Evolutionary conservation across 1,284 basidiomycete species (phyloP), one percentile per base, ranked within the genome.

Genomic region (Puccinia polysora): DNA sequence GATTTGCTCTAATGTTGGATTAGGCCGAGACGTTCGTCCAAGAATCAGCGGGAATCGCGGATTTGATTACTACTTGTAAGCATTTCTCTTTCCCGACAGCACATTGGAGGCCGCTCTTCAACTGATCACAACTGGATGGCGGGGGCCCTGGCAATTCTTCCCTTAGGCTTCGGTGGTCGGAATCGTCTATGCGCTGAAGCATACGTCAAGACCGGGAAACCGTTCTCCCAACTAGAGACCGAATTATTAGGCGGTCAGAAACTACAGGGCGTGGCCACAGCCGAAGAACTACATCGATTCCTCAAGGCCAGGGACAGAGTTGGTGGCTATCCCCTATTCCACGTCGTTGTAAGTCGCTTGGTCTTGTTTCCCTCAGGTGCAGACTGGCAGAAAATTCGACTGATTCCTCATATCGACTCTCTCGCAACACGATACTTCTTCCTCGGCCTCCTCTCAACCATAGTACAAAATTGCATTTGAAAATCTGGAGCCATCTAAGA

Each of bases 221-320:
- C 81, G 1, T 85, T 85, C 69, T 81, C 83, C 47, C 79, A 81
- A 65, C 79, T 85, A 8, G 84, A 85, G 77, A 79, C 81, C 74
- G 83, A 84, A 75, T 81, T 85, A 79, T 78, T 85, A 32, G 82
- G 82, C 60, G 84, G 84, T 0, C 84, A 85, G 76, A 85, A 83
- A 76, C 77, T 84, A 12, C 83, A 84, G 76, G 83, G 83, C n/a
- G 82, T 82, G 69, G 64, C 53, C 38, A 65, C 38, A 12, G 82
- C 83, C 25, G 78, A 81, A 68, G 83, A 84, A 75, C 77, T 84
- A 23, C 79, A 84, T 78, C 79, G 78, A 43, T 84, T 84, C 80
- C 80, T 85, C 49, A 78, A 81, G 74, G 81, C 81, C 12, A 77
- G 81, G 50, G 80, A 81, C 68, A 77, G 81, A 63, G 78, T 83